Conservation (phyloP, 2,329 filamentous ascomycete genomes). For the Phialophora expanda region DNA sequence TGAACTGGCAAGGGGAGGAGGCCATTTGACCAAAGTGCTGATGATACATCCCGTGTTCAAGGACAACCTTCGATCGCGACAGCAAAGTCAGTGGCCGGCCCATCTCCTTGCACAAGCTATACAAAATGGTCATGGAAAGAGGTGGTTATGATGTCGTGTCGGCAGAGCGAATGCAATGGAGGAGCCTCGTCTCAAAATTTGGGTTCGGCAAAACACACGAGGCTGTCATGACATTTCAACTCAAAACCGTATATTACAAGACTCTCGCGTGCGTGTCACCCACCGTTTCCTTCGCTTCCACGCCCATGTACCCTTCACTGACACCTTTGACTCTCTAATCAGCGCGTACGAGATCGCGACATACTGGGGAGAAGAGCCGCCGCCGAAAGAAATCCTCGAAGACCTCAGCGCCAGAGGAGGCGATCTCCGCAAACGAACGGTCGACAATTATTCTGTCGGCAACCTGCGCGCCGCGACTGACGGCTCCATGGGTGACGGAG, state of each 20-base stretch:
- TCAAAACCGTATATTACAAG: constrained; percentile 90
- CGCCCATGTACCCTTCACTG: background rate
- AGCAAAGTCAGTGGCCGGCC: constrained; percentile 79
- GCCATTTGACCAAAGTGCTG: constrained; percentile 10
- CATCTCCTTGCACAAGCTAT: constrained; percentile 78
- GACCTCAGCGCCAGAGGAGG: constrained; percentile 79
- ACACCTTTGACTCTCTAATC: background rate
- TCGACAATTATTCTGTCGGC: constrained; percentile 71
- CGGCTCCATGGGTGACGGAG: constrained; percentile 21
- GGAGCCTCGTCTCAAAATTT: constrained; percentile 76
- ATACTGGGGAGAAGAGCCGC: constrained; percentile 77
- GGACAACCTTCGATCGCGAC: constrained; percentile 76
- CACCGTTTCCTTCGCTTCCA: background rate
- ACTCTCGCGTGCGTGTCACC: constrained; percentile 67
- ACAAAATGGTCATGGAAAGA: constrained; percentile 74
- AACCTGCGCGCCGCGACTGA: constrained; percentile 44
- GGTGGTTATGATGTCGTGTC: constrained; percentile 87
- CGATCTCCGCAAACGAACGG: constrained; percentile 74
- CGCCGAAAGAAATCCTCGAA: constrained; percentile 86
- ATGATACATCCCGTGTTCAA: constrained; percentile 40
- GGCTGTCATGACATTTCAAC: constrained; percentile 79
- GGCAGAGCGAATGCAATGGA: constrained; percentile 84
- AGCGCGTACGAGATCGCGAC: constrained; percentile 81
- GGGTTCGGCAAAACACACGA: constrained; percentile 75
- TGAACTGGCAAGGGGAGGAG: constrained; percentile 29